Conservation (phyloP, 441 rosid species). For the Biscutella laevigata region DNA sequence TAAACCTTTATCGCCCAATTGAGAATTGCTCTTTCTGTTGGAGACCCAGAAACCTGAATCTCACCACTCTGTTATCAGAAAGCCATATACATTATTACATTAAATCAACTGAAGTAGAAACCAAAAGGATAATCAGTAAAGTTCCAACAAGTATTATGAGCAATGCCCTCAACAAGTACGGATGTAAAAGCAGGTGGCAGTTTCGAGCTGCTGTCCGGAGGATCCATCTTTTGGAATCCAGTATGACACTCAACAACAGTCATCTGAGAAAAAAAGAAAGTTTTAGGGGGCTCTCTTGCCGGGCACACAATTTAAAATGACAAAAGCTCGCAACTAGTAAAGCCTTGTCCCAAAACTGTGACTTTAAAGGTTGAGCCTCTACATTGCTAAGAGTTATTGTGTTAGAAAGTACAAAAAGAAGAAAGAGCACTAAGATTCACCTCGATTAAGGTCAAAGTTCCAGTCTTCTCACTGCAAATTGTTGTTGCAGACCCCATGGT, state of each 20-base stretch:
- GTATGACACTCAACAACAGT: slow-evolving; percentile 70
- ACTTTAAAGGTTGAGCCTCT: no score
- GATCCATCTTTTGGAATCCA: slow-evolving; percentile 54
- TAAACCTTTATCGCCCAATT: slow-evolving; percentile 76
- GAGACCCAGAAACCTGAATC: slow-evolving; percentile 87
- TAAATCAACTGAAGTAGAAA: slow-evolving; percentile 8
- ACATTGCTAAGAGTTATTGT: neutral
- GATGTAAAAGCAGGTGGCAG: slow-evolving; percentile 39
- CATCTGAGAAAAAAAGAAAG: slow-evolving; percentile 42
- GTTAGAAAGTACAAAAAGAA: slow-evolving; percentile 6
- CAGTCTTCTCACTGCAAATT: slow-evolving; percentile 99
- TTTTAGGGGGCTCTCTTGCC: neutral
- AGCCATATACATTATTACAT: neutral
- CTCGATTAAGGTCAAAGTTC: slow-evolving; percentile 88
- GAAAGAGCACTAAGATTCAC: slow-evolving; percentile 24
- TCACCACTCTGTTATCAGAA: slow-evolving; percentile 56
- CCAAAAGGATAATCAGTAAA: neutral
- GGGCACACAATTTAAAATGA: neutral
- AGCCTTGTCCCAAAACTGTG: neutral
- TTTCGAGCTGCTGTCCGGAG: slow-evolving; percentile 46
- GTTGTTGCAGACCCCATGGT: slow-evolving; percentile 99
- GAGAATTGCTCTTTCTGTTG: slow-evolving; percentile 91
- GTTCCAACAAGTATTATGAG: slow-evolving; percentile 52
- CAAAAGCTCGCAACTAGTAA: slow-evolving; percentile 9
- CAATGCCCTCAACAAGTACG: slow-evolving; percentile 65